Evolutionary conservation across 805 yeast species (phyloP).

Genomic region (Hanseniaspora osmophila): DNA sequence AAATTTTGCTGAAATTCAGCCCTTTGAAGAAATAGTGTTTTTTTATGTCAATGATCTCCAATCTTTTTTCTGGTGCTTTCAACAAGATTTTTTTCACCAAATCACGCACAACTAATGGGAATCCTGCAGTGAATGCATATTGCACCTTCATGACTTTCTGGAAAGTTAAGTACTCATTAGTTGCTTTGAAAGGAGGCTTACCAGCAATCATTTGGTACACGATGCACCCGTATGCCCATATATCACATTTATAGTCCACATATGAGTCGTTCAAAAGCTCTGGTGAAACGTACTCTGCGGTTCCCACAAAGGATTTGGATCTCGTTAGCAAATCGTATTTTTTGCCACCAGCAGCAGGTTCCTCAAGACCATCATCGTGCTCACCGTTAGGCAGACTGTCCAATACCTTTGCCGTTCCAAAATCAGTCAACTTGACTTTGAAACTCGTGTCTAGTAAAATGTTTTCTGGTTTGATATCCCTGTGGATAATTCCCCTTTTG

Average conservation of each 20-base stretch:
- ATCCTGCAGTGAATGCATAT: conserved; percentile 75
- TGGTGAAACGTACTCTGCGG: conserved; percentile 76
- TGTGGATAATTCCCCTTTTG: conserved; percentile 58
- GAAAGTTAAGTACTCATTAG: conserved; percentile 68
- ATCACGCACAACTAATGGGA: conserved; percentile 60
- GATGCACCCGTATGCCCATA: conserved; percentile 98
- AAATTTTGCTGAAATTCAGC: conserved; percentile 42
- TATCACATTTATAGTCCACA: conserved; percentile 85
- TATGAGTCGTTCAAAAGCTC: conserved; percentile 62
- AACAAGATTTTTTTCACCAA: conserved; percentile 55
- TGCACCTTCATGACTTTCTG: conserved; percentile 71
- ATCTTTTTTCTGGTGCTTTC: conserved; percentile 48
- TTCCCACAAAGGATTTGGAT: conserved; percentile 75
- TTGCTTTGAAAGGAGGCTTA: conserved; percentile 72
- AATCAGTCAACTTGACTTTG: conserved; percentile 62
- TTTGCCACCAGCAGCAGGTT: too few species aligned
- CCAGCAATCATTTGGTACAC: conserved; percentile 93
- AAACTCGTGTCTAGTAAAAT: conserved; percentile 47
- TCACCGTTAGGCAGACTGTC: conserved; percentile 29
- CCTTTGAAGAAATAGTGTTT: conserved; percentile 48
- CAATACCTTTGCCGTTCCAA: conserved; percentile 68
- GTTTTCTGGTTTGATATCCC: conserved; percentile 78
- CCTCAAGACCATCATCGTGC: conserved; percentile 21
- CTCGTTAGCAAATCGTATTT: conserved; percentile 49
- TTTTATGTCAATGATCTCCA: conserved; percentile 42